Conservation (phyloP, 768 basidiomycete species). For the Mrakia hoshinonis region DNA sequence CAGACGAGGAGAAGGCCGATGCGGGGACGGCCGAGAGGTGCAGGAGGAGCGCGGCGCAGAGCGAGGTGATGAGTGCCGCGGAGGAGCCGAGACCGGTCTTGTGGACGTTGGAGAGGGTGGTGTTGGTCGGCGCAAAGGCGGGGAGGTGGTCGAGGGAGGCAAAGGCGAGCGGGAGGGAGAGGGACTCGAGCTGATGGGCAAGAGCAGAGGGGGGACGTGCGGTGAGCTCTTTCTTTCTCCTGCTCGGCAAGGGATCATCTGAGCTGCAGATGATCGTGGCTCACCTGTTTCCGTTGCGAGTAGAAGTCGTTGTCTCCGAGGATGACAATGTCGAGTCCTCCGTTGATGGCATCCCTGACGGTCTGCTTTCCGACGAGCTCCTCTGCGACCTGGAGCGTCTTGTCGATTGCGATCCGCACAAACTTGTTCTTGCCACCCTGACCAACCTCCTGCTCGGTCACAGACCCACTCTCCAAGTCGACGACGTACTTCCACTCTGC, state of each 20-base stretch:
- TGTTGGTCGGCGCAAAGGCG: conserved; percentile 65
- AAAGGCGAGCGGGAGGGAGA: conserved; percentile 56
- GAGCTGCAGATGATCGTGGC: conserved; percentile 31
- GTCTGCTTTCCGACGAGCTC: conserved; percentile 42
- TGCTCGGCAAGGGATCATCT: no score
- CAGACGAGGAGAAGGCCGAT: conserved; percentile 7
- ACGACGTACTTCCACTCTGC: conserved; percentile 69
- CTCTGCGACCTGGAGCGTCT: conserved; percentile 58
- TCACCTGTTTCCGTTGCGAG: conserved; percentile 77
- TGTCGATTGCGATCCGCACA: conserved; percentile 77
- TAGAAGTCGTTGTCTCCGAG: conserved; percentile 97
- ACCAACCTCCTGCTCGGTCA: conserved; percentile 15
- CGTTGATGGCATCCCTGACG: conserved; percentile 2
- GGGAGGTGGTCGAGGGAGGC: conserved; percentile 59
- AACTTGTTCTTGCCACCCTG: conserved; percentile 69
- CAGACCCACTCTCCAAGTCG: conserved; percentile 24
- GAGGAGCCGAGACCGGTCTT: conserved; percentile 97
- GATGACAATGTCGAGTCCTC: conserved; percentile 61
- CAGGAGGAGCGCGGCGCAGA: conserved; percentile 73
- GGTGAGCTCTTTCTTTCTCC: neutral
- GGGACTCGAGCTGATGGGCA: conserved; percentile 52
- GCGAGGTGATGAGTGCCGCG: conserved; percentile 90
- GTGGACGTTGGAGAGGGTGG: conserved; percentile 70
- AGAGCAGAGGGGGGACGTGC: neutral
- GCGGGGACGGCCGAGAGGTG: conserved; percentile 58